Evolutionary conservation across 306 rosid species (phyloP).

Genomic region (Fragaria ananassa): DNA sequence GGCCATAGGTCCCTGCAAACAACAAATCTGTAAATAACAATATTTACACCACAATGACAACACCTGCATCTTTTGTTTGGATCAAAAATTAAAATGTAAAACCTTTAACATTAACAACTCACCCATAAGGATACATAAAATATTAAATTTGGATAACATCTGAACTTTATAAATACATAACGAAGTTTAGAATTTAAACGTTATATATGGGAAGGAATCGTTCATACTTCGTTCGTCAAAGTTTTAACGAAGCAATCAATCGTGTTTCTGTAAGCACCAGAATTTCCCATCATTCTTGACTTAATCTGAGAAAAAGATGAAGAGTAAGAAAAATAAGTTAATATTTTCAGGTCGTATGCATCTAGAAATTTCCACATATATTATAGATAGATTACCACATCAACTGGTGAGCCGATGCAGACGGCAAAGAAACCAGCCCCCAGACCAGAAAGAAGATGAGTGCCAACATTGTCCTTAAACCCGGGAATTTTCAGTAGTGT

Average conservation of each 20-base stretch:
- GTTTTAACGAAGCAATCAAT: constrained; percentile 87
- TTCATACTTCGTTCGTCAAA: constrained; percentile 78
- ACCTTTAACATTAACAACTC: not conserved
- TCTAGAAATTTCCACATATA: not conserved
- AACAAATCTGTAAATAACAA: constrained; percentile 16
- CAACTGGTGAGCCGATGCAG: constrained; percentile 93
- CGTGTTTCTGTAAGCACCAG: constrained; percentile 82
- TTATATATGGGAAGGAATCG: constrained; percentile 4
- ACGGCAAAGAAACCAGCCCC: constrained; percentile 95
- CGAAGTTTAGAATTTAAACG: constrained; percentile 1
- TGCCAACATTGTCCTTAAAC: constrained; percentile 71
- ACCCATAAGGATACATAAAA: not conserved
- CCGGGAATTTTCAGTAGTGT: constrained; percentile 91
- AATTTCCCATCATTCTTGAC: constrained; percentile 98
- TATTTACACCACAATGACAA: not conserved
- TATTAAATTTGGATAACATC: not conserved
- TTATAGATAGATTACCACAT: constrained; percentile 61
- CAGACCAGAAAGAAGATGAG: constrained; percentile 83
- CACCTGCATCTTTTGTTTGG: not conserved
- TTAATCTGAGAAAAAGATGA: constrained; percentile 64
- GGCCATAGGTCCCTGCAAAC: constrained; percentile 86
- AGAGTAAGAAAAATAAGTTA: constrained; percentile 13
- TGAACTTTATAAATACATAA: not conserved
- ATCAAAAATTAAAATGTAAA: not conserved
- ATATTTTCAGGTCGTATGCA: not conserved